Evolutionary conservation across 768 basidiomycete genomes (phyloP).

Genomic region (Phaeolepiota aurea): DNA sequence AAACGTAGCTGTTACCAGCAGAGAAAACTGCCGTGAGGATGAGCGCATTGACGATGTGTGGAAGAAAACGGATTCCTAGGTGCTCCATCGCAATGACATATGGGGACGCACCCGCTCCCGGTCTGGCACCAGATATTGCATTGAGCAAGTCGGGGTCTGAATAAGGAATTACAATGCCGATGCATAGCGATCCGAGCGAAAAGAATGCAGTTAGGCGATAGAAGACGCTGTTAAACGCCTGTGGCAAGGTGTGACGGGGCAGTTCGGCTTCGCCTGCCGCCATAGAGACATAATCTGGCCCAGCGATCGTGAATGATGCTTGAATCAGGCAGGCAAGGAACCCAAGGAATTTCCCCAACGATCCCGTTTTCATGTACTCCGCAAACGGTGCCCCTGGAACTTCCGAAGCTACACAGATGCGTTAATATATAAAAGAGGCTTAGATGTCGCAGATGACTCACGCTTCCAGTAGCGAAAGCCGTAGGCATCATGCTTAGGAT

Average conservation of each 20-base stretch:
- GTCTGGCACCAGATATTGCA: conserved; percentile 46
- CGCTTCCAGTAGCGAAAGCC: conserved; percentile 48
- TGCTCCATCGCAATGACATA: conserved; percentile 80
- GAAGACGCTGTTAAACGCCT: conserved; percentile 69
- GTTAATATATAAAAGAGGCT: not conserved
- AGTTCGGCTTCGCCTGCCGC: conserved; percentile 66
- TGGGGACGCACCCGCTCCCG: conserved; percentile 58
- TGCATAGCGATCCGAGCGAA: conserved; percentile 59
- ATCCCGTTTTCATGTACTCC: conserved; percentile 46
- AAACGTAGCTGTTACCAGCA: conserved; percentile 64
- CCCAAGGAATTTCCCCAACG: conserved; percentile 50
- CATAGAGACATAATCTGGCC: conserved; percentile 45
- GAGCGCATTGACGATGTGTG: conserved; percentile 65
- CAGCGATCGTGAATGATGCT: conserved; percentile 53
- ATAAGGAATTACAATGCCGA: conserved; percentile 75
- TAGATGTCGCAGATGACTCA: conserved; percentile 14
- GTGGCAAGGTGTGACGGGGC: conserved; percentile 64
- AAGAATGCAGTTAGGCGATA: conserved; percentile 77
- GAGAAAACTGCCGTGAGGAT: conserved; percentile 65
- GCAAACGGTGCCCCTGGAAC: conserved; percentile 46
- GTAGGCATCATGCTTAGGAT: conserved; percentile 43
- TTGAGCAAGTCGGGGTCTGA: conserved; percentile 48
- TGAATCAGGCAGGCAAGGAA: conserved; percentile 57
- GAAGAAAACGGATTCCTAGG: conserved; percentile 57
- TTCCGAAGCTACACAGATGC: conserved; percentile 26